Base-by-base conservation (phyloP, 2,329 filamentous ascomycete species). In the Penicillium expansum region DNA sequence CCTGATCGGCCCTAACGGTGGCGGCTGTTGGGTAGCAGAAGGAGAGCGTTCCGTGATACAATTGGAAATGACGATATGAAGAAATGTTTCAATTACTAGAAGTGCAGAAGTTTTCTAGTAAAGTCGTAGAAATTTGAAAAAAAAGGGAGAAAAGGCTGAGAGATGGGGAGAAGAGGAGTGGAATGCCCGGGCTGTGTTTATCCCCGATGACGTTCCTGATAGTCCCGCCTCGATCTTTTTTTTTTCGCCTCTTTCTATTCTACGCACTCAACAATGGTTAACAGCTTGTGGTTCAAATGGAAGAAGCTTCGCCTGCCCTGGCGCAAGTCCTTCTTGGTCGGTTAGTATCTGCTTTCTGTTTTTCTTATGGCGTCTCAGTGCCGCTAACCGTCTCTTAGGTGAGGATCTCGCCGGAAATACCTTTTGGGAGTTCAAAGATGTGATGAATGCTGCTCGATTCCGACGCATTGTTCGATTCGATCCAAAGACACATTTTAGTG, bases 391-490 rank as follows among this genome's bases (percentile, higher is more conserved):
- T 54, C 37, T 57, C 38, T 32, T 65, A 85, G 85, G 85, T 67
- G 77, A 79, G 62, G 85, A 88, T 71, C 77, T 88, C 47, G 70
- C 79, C 20, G 85, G 85, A 59, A 87, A 87, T 72, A 87, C 84
- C 10, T 88, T 82, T 71, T 88, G 85, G 85, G 84, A 86, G 67
- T 87, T 87, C 72, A 83, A 82, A 67, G 83, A 86, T 67, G 73
- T 76, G 18, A 59, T 84, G 54, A 83, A 84, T 62, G 70, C 80
- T 38, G 73, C 76, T 39, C 79, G 84, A 42, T 77, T 78, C 59
- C 80, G 85, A 37, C 78, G 85, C 30, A 87, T 87, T 18, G 83
- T 86, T 55, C 79, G 83, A 62, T 83, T 82, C 63, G 76, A 75
- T 41, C 76, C 76, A 8, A 74, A 75, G 60, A 80, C 79, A 9